Percentiles rank a stretch among this genome's conserved stretches.
Evolutionary conservation across 495 filamentous ascomycete genomes (phyloP).

Genomic region (Trichodelitschia bisporula): DNA sequence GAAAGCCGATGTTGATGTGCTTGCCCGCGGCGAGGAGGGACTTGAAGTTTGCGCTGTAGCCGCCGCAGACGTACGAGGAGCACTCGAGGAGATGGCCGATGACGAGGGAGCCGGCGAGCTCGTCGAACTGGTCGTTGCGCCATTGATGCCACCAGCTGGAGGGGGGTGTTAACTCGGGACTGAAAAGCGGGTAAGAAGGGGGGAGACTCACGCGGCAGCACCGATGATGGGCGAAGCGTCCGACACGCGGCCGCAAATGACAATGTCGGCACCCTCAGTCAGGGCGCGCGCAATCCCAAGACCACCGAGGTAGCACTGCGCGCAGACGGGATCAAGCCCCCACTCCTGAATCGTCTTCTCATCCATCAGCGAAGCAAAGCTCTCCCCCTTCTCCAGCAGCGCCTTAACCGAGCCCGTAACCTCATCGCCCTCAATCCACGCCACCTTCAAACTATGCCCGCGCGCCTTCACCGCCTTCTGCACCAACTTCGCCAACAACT

Average conservation of each 20-base stretch:
- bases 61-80: slow-evolving; percentile 10
- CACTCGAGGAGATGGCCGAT: slow-evolving; percentile 14
- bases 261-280: slow-evolving; percentile 12
- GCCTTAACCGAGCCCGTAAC: slow-evolving; percentile 5
- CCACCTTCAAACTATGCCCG: slow-evolving; percentile 7
- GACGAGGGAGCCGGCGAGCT: slow-evolving; percentile 11
- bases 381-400: slow-evolving; percentile 4
- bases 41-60: slow-evolving; percentile 11
- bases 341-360: slow-evolving; percentile 9
- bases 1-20: slow-evolving; percentile 10
- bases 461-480: slow-evolving; percentile 6
- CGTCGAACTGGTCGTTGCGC: slow-evolving; percentile 7
- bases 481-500: slow-evolving; percentile 5
- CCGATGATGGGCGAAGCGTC: slow-evolving; percentile 13
- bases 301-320: slow-evolving; percentile 12
- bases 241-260: slow-evolving; percentile 11
- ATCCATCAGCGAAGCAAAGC: slow-evolving; percentile 6
- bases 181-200: no score
- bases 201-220: slow-evolving; percentile 6
- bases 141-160: slow-evolving; percentile 13
- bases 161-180: no score
- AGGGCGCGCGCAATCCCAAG: slow-evolving; percentile 12
- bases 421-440: slow-evolving; percentile 9
- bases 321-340: slow-evolving; percentile 10
- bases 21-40: slow-evolving; percentile 7